These are phyloP conservation scores for Xylariaceae sp. DNA, from an alignment of 2,329 filamentous ascomycete species.

Conservation along the genomic window DNA sequence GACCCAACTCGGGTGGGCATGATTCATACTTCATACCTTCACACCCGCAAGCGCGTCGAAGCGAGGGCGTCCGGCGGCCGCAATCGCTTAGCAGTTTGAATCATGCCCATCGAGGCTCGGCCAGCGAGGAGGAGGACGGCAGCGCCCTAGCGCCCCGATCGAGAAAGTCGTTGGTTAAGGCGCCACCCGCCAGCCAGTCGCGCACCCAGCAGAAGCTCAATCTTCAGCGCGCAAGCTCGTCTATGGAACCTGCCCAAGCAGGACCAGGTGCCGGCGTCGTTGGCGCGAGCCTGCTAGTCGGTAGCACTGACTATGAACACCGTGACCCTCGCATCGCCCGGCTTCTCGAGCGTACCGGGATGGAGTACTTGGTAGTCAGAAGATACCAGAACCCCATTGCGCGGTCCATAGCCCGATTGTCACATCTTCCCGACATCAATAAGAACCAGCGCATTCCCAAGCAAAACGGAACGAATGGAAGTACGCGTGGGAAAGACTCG, in stretches of 20 bases:
- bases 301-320: slow-evolving; percentile 62
- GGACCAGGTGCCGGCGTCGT: slow-evolving; percentile 47
- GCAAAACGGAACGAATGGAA: slow-evolving; percentile 47
- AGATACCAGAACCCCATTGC: slow-evolving; percentile 75
- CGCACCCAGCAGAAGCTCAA: slow-evolving; percentile 79
- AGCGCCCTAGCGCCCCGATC: slow-evolving; percentile 56
- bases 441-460: slow-evolving; percentile 56
- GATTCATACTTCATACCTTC: slow-evolving; percentile 58
- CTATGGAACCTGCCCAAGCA: slow-evolving; percentile 68
- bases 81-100: slow-evolving; percentile 51
- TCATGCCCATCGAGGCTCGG: slow-evolving; percentile 38
- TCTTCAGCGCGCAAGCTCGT: slow-evolving; percentile 74
- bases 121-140: slow-evolving; percentile 48
- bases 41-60: slow-evolving; percentile 41
- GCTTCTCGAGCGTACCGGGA: slow-evolving; percentile 71
- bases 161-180: slow-evolving; percentile 48
- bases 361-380: slow-evolving; percentile 77
- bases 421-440: slow-evolving; percentile 59
- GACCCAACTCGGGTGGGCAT: slow-evolving; percentile 55
- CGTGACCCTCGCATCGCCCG: slow-evolving; percentile 69
- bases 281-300: slow-evolving; percentile 56
- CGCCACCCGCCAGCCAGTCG: slow-evolving; percentile 61
- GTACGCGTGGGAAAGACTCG: slow-evolving; percentile 38
- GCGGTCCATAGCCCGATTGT: slow-evolving; percentile 63
- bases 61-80: slow-evolving; percentile 48